These are phyloP conservation scores for Yamadazyma spencermartinsiae DNA, from an alignment of 1,139 yeast species.

Conservation along the genomic window DNA sequence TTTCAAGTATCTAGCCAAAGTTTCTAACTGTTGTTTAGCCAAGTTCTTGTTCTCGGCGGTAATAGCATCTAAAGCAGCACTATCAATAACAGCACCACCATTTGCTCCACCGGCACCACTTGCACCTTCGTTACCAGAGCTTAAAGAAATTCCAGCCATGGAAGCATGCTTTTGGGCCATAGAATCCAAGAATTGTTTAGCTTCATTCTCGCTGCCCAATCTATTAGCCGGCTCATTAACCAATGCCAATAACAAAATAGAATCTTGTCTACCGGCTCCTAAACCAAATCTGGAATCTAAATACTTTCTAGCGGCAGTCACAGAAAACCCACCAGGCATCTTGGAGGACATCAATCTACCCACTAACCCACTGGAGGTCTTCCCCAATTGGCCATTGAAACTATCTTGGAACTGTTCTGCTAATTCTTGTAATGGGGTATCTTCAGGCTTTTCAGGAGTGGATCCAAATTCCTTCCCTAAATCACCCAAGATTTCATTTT, in stretches of 20 bases:
- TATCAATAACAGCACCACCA: constrained; percentile 89
- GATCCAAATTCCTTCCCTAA: constrained; percentile 96
- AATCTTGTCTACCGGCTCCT: constrained; percentile 91
- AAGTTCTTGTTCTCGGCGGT: constrained; percentile 86
- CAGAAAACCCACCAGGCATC: constrained; percentile 99
- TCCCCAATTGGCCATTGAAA: constrained; percentile 86
- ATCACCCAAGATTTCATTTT: constrained; percentile 97
- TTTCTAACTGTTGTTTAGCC: constrained; percentile 95
- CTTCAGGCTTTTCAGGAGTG: constrained; percentile 98
- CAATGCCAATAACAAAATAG: constrained; percentile 77
- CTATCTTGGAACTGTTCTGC: constrained; percentile 94
- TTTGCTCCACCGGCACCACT: constrained; percentile 52
- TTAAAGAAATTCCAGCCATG: constrained; percentile 72
- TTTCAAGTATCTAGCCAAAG: constrained; percentile 91
- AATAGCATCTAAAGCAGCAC: constrained; percentile 94
- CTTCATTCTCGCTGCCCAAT: constrained; percentile 82
- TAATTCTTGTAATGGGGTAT: constrained; percentile 90
- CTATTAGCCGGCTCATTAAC: constrained; percentile 90
- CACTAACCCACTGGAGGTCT: constrained; percentile 84
- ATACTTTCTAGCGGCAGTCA: constrained; percentile 87
- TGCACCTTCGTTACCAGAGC: constrained; percentile 59
- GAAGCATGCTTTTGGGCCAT: constrained; percentile 85
- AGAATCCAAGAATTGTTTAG: constrained; percentile 83
- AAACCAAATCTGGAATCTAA: constrained; percentile 89
- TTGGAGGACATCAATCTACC: constrained; percentile 92